phyloP scores from a whole-genome alignment of 139 green algal genomes.

The Chlorella vulgaris region DNA sequence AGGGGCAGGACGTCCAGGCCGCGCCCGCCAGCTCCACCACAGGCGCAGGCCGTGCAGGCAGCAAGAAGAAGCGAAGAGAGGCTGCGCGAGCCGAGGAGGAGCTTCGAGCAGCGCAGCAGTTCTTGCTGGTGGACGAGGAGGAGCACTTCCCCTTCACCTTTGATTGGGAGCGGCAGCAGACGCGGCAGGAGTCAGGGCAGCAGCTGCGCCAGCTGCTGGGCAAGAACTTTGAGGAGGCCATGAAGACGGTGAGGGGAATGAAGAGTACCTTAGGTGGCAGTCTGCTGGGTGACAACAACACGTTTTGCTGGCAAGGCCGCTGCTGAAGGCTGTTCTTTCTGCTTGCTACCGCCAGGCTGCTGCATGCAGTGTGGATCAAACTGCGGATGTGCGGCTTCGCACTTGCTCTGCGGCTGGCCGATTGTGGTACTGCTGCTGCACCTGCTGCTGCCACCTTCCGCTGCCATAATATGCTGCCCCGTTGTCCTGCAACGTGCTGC shows the following conservation, averaged over 20 bases:
- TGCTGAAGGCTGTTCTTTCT: too few species aligned
- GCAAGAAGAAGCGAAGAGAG: neutral
- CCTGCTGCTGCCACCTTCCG: too few species aligned
- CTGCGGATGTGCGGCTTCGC: too few species aligned
- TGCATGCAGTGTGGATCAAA: too few species aligned
- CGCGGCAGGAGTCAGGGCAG: neutral
- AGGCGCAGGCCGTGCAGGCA: neutral
- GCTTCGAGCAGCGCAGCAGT: neutral
- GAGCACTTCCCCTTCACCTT: neutral
- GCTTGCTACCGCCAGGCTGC: too few species aligned
- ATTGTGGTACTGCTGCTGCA: too few species aligned
- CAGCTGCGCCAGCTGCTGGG: constrained; percentile 19
- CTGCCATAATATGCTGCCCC: too few species aligned
- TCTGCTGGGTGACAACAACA: neutral
- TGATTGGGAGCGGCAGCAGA: constrained; percentile 15
- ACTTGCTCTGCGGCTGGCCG: too few species aligned
- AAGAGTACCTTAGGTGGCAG: neutral
- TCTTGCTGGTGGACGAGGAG: neutral
- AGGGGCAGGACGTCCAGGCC: too few species aligned
- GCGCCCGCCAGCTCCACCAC: too few species aligned
- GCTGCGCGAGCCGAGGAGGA: too few species aligned
- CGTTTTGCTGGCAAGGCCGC: too few species aligned
- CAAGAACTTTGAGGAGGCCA: neutral
- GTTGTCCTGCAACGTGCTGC: neutral
- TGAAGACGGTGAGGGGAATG: constrained; percentile 9